Evolutionary conservation across 192 early-diverging fungal genomes (phyloP).

Genomic region (Backusella psychrophila): DNA sequence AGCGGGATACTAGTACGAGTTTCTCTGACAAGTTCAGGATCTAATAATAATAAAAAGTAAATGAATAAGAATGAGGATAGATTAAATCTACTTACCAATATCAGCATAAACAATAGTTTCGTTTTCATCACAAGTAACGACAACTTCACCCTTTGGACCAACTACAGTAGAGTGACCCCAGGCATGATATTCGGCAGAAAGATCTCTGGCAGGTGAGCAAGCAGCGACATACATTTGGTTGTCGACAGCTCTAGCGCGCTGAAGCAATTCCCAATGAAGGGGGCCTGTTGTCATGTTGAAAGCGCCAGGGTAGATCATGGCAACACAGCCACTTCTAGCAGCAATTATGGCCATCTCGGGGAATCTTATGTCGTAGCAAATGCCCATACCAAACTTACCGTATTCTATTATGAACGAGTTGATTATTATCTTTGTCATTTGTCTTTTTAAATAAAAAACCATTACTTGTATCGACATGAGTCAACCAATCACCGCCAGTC

Average conservation of each 20-base stretch:
- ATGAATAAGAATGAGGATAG: too few relatives aligned
- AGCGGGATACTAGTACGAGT: conserved; percentile 76
- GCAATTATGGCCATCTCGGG: conserved; percentile 96
- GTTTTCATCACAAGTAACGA: conserved; percentile 72
- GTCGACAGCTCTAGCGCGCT: conserved; percentile 81
- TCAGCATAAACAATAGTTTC: conserved; percentile 84
- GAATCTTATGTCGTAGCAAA: conserved; percentile 98
- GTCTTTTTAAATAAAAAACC: neutral
- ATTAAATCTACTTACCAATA: conserved; percentile 41
- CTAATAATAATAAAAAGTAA: conserved; percentile 28
- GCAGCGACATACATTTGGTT: conserved; percentile 93
- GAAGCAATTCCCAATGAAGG: conserved; percentile 90
- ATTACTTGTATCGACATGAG: conserved; percentile 72
- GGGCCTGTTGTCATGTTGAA: conserved; percentile 97
- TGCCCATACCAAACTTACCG: conserved; percentile 88
- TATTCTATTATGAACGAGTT: conserved; percentile 41
- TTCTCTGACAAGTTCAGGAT: conserved; percentile 57
- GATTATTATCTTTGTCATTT: neutral
- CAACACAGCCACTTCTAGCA: conserved; percentile 79
- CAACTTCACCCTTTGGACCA: conserved; percentile 72
- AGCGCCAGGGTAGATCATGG: conserved; percentile 96
- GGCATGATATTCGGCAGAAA: conserved; percentile 72
- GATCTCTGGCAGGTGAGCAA: conserved; percentile 94
- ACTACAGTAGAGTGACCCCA: conserved; percentile 95
- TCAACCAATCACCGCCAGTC: conserved; percentile 70